Base-by-base conservation (phyloP, 306 rosid species). In the Leucaena leucocephala region DNA sequence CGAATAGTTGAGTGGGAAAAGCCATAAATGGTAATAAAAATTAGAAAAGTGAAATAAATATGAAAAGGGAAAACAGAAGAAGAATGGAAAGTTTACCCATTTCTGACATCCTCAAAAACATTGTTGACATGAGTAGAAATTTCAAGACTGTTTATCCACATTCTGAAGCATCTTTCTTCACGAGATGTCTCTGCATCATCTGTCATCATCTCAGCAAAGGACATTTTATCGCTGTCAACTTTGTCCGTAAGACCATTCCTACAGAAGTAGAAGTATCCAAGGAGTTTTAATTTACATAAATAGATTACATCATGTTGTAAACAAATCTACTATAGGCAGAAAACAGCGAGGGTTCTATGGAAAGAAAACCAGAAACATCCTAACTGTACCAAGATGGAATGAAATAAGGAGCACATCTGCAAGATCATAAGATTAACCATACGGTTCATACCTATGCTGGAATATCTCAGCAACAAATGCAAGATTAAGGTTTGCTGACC, bases 81-180 rank as follows among this genome's bases (percentile, higher is more conserved):
- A 50, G 52, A 66, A 62, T 50, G 78, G 68, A 87, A 84, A 81
- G 54, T 78, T 74, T 80, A 91, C 99, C 99, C 99, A 67, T 91
- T 93, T 87, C 99, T 83, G 74, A 96, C 97, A 76, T 96, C 99
- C 87, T 96, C 99, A 78, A 96, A 96, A 79, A 96, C 81, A 90
- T 93, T 96, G 83, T 96, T 96, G 79, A 96, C 91, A 70, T 90
- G 87, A 75, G 98, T 90, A 73, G 86, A 81, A 85, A 81, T 89
- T 85, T 96, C 98, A 76, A 96, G 97, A 88, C 99, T 93, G 88
- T 96, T 96, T 74, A 96, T 93, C 99, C 99, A 96, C 77, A 96
- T 83, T 77, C 98, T 90, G 83, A 93, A 96, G 87, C 99, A 96
- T 85, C 99, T 87, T 87, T 96, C 99, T 82, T 93, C 99, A 52